Evolutionary conservation across 306 rosid species (phyloP).

Genomic region (Cicer bijugum): DNA sequence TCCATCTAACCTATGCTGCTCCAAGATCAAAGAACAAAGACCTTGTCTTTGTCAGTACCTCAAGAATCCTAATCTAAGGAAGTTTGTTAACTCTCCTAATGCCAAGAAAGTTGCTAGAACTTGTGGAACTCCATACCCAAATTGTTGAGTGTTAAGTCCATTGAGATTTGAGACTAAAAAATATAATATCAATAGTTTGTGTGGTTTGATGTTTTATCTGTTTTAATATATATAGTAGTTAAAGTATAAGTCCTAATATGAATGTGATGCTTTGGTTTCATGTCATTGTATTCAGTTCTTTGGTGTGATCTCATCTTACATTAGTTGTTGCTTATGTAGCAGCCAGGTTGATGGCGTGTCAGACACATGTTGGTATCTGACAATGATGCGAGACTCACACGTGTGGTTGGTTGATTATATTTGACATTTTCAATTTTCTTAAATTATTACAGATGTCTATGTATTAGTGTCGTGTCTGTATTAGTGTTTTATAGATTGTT

Average conservation of each 20-base stretch:
- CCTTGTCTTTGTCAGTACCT: slow-evolving; percentile 96
- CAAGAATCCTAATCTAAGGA: slow-evolving; percentile 86
- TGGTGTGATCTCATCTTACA: slow-evolving; percentile 52
- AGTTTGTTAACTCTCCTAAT: slow-evolving; percentile 88
- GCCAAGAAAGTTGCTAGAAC: slow-evolving; percentile 90
- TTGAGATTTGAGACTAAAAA: slow-evolving; percentile 42
- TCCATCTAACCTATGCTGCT: slow-evolving; percentile 80
- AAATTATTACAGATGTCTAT: too few relatives aligned
- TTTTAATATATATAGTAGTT: slow-evolving; percentile 34
- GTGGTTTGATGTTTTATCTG: slow-evolving; percentile 51
- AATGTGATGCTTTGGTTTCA: slow-evolving; percentile 49
- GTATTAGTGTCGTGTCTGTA: too few relatives aligned
- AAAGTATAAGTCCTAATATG: slow-evolving; percentile 46
- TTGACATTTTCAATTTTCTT: too few relatives aligned
- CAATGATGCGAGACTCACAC: too few relatives aligned
- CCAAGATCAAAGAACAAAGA: slow-evolving; percentile 89
- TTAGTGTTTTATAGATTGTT: too few relatives aligned
- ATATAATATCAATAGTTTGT: slow-evolving; percentile 41
- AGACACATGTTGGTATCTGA: too few relatives aligned
- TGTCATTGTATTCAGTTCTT: slow-evolving; percentile 53
- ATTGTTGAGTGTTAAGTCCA: slow-evolving; percentile 57
- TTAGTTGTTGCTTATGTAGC: slow-evolving; percentile 47
- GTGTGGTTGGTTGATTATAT: too few relatives aligned
- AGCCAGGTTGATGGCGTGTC: slow-evolving; percentile 14
- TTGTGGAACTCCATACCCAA: slow-evolving; percentile 96